Conservation (phyloP, 2,329 filamentous ascomycete genomes). For the Cercospora sojina region DNA sequence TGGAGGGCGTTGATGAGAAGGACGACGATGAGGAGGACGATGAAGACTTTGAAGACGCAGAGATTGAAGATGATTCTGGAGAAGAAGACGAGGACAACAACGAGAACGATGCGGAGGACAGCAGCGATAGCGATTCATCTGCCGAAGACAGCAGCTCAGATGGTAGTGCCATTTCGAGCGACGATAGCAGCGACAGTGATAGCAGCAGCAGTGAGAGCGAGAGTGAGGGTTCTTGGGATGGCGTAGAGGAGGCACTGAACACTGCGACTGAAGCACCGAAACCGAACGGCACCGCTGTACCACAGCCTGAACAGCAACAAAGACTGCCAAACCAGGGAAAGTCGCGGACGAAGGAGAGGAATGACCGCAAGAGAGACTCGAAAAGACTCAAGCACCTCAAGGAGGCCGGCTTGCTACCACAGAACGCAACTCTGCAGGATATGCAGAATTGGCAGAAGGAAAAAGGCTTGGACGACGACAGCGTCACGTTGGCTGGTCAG, state of each 20-base stretch:
- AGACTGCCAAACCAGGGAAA: slow-evolving; percentile 43
- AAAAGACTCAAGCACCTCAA: slow-evolving; percentile 55
- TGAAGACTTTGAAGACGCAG: slow-evolving; percentile 23
- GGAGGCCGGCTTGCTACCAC: slow-evolving; percentile 52
- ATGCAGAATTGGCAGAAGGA: slow-evolving; percentile 38
- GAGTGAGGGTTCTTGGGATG: slow-evolving; percentile 27
- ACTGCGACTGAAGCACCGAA: slow-evolving; percentile 2
- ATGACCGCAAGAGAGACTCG: slow-evolving; percentile 53
- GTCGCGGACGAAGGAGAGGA: slow-evolving; percentile 54
- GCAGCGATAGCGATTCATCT: slow-evolving; percentile 7
- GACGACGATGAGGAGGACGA: slow-evolving; percentile 28
- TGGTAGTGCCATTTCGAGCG: slow-evolving; percentile 17
- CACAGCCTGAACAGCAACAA: slow-evolving; percentile 2
- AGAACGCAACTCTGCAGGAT: slow-evolving; percentile 52
- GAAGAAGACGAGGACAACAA: slow-evolving; percentile 25
- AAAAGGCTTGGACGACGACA: slow-evolving; percentile 7
- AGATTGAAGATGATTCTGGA: slow-evolving; percentile 24
- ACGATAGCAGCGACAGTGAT: slow-evolving; percentile 21
- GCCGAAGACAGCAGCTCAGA: slow-evolving; percentile 5
- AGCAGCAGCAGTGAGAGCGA: slow-evolving; percentile 24
- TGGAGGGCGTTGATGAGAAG: slow-evolving; percentile 45
- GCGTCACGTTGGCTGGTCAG: background rate
- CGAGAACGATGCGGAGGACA: slow-evolving; percentile 14
- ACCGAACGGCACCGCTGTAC: background rate
- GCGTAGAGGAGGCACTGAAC: slow-evolving; percentile 13